These are phyloP conservation scores for Amaranthus hypochondriacus DNA, from an alignment of 148 eudicot species.

Conservation along the genomic window DNA sequence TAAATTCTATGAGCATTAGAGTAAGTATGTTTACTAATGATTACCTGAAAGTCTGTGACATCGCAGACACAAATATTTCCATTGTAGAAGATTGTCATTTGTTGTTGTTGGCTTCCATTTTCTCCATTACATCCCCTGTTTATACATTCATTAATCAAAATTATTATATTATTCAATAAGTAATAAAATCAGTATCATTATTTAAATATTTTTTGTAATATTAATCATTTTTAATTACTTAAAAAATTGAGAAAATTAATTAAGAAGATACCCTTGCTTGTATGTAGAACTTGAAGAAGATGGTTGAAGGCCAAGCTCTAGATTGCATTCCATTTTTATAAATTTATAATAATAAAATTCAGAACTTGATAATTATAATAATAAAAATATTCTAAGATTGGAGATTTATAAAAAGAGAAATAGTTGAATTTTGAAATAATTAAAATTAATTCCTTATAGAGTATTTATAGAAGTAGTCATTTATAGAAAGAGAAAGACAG, in stretches of 20 bases:
- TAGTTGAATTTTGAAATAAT: no score
- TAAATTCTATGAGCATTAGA: no score
- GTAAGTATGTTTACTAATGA: not conserved
- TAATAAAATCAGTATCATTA: not conserved
- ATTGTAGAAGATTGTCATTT: slow-evolving; percentile 4
- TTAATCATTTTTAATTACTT: not conserved
- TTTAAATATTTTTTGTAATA: not conserved
- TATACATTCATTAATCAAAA: not conserved
- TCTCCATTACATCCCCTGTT: not conserved
- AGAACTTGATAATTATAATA: no score
- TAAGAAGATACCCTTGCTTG: not conserved
- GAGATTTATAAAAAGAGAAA: no score
- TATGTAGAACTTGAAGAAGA: not conserved
- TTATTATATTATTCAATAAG: no score
- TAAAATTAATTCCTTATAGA: no score
- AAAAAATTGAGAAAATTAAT: not conserved
- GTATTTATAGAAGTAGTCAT: no score
- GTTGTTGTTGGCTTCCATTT: not conserved
- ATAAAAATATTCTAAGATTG: no score
- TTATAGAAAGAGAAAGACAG: no score
- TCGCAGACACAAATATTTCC: slow-evolving; percentile 6
- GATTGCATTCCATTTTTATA: slow-evolving; percentile 1
- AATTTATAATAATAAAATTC: no score
- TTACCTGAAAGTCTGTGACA: slow-evolving; percentile 8
- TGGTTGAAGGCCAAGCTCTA: not conserved